A percentile compares a stretch with the other conserved stretches of the same genome.
These are phyloP conservation scores for Candolleomyces eurysporus DNA, from an alignment of 768 basidiomycete genomes.

Conservation along the genomic window DNA sequence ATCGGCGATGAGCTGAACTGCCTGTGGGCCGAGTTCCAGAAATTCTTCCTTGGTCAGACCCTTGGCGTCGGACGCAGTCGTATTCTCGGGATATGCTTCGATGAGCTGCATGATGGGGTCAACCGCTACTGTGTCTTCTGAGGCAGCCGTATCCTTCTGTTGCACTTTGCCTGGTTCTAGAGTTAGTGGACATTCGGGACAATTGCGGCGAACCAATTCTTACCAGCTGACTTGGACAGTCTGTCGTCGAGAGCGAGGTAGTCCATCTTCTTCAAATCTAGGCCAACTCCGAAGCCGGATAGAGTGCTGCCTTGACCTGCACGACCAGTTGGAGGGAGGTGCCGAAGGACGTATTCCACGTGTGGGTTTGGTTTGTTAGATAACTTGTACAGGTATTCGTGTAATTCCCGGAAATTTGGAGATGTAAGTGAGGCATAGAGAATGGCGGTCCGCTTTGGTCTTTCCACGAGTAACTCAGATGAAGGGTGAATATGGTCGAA, in stretches of 20 bases:
- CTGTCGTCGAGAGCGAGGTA: slow-evolving; percentile 94
- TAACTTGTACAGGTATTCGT: slow-evolving; percentile 57
- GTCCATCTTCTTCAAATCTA: slow-evolving; percentile 96
- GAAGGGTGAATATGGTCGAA: slow-evolving; percentile 77
- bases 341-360: slow-evolving; percentile 77
- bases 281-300: slow-evolving; percentile 86
- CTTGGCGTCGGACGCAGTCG: slow-evolving; percentile 34
- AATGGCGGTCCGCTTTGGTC: slow-evolving; percentile 64
- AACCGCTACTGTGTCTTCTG: slow-evolving; percentile 23
- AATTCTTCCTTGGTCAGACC: slow-evolving; percentile 53
- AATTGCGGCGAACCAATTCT: background rate
- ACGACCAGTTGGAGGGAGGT: slow-evolving; percentile 41
- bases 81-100: slow-evolving; percentile 37
- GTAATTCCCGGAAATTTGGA: slow-evolving; percentile 66
- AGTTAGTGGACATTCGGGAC: background rate
- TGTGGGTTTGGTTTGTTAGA: slow-evolving; percentile 41
- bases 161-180: slow-evolving; percentile 5
- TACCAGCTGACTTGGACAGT: slow-evolving; percentile 28
- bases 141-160: slow-evolving; percentile 12
- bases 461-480: slow-evolving; percentile 39
- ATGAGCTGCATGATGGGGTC: slow-evolving; percentile 41
- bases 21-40: slow-evolving; percentile 64
- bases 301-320: slow-evolving; percentile 32
- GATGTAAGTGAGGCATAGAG: slow-evolving; percentile 74
- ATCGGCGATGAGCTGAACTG: slow-evolving; percentile 70